Evolutionary conservation across 2,329 filamentous ascomycete genomes (phyloP).

Genomic region (Monosporascus sp.): DNA sequence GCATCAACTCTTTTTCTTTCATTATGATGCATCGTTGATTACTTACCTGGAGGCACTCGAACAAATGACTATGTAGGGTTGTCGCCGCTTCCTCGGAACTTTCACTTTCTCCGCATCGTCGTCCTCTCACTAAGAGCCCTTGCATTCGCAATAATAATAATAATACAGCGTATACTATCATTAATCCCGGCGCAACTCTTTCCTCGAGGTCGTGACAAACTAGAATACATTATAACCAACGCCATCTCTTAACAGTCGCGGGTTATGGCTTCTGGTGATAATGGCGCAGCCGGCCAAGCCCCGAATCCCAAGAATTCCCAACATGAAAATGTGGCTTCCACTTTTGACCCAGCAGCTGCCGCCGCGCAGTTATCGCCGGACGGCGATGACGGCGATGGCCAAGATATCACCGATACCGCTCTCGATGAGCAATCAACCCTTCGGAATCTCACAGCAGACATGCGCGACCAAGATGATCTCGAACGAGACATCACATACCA

Average conservation of each 20-base stretch:
- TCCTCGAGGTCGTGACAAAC: background rate
- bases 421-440: conserved; percentile 57
- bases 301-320: background rate
- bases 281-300: conserved; percentile 1
- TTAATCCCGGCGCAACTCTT: background rate
- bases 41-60: background rate
- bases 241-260: background rate
- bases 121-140: too few species aligned
- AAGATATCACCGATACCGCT: conserved; percentile 1
- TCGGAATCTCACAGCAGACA: conserved; percentile 58
- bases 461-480: conserved; percentile 83
- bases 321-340: conserved; percentile 1
- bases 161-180: too few species aligned
- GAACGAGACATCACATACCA: conserved; percentile 76
- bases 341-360: conserved; percentile 3
- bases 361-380: conserved; percentile 4
- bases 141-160: too few species aligned
- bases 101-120: too few species aligned
- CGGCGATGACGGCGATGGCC: conserved; percentile 2
- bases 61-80: background rate
- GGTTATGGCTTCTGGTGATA: conserved; percentile 3
- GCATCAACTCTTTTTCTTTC: background rate
- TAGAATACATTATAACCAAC: background rate
- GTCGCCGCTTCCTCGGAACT: too few species aligned
- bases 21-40: background rate